Evolutionary conservation across 148 eudicot species (phyloP).

Genomic region (Nepenthes gracilis): DNA sequence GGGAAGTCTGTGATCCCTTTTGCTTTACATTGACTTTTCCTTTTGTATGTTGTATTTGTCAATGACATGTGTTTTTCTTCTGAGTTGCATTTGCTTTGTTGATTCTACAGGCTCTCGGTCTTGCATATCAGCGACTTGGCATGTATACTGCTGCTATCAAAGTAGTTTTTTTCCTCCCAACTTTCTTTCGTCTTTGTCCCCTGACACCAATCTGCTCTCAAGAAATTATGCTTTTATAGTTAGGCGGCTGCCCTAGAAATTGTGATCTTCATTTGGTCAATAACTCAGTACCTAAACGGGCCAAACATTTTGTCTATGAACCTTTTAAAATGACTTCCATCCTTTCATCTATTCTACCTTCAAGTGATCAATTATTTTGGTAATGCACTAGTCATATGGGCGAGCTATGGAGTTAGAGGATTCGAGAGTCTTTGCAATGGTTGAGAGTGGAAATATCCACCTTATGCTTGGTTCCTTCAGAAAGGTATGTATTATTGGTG

Average conservation of each 20-base stretch:
- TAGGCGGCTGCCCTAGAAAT: not conserved
- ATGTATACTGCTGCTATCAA: slow-evolving; percentile 96
- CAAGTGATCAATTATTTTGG: no score
- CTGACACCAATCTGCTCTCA: not conserved
- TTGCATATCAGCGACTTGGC: slow-evolving; percentile 80
- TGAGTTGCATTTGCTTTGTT: slow-evolving; percentile 5
- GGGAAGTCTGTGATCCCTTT: slow-evolving; percentile 65
- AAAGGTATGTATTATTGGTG: slow-evolving; percentile 42
- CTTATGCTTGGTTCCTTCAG: slow-evolving; percentile 81
- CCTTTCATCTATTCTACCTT: no score
- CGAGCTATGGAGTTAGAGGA: slow-evolving; percentile 84
- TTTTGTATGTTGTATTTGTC: not conserved
- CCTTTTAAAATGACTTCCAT: not conserved
- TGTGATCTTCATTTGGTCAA: not conserved
- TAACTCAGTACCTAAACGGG: not conserved
- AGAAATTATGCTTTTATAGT: not conserved
- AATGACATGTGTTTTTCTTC: not conserved
- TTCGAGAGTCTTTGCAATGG: slow-evolving; percentile 69
- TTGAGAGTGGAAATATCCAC: slow-evolving; percentile 86
- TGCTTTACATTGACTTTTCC: not conserved
- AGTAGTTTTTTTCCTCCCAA: slow-evolving; percentile 24
- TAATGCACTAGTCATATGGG: slow-evolving; percentile 61
- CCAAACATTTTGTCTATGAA: not conserved
- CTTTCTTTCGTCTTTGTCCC: not conserved
- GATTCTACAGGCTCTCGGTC: slow-evolving; percentile 60